Evolutionary conservation across 2,329 filamentous ascomycete species (phyloP).

Genomic region (Ascochyta koolunga): DNA sequence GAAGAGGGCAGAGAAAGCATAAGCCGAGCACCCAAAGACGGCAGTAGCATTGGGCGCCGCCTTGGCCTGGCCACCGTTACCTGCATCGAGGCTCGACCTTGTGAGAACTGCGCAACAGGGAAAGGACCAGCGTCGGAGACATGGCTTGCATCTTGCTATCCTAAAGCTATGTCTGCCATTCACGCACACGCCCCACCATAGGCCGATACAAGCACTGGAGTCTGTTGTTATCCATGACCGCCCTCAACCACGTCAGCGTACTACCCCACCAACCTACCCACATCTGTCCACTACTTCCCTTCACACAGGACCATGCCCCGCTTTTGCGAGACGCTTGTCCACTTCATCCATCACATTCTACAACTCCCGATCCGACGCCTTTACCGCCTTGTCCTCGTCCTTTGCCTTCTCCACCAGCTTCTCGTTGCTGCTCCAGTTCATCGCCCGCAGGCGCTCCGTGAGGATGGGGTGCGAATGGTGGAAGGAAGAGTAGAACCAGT

Average conservation of each 20-base stretch:
- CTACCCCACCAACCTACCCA: background rate
- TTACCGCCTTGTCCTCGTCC: conserved; percentile 66
- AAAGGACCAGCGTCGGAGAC: background rate
- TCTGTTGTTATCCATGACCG: background rate
- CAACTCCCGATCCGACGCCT: conserved; percentile 77
- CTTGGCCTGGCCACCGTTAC: conserved; percentile 1
- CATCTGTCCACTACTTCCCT: background rate
- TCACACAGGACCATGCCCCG: background rate
- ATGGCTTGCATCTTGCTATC: too few species aligned
- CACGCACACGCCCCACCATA: background rate
- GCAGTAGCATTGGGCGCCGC: conserved; percentile 13
- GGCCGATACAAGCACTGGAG: background rate
- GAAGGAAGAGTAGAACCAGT: conserved; percentile 98
- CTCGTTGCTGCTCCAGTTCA: conserved; percentile 79
- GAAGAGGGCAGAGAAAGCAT: conserved; percentile 31
- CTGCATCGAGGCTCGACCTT: background rate
- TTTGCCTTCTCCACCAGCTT: conserved; percentile 59
- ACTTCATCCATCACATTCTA: conserved; percentile 49
- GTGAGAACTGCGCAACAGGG: background rate
- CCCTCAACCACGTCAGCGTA: background rate
- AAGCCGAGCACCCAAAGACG: background rate
- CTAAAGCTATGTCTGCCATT: background rate
- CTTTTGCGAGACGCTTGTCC: background rate
- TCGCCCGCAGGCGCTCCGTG: conserved; percentile 86
- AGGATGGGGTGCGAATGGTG: conserved; percentile 98